Conservation (phyloP, 768 basidiomycete genomes). For the Trametes punicea region DNA sequence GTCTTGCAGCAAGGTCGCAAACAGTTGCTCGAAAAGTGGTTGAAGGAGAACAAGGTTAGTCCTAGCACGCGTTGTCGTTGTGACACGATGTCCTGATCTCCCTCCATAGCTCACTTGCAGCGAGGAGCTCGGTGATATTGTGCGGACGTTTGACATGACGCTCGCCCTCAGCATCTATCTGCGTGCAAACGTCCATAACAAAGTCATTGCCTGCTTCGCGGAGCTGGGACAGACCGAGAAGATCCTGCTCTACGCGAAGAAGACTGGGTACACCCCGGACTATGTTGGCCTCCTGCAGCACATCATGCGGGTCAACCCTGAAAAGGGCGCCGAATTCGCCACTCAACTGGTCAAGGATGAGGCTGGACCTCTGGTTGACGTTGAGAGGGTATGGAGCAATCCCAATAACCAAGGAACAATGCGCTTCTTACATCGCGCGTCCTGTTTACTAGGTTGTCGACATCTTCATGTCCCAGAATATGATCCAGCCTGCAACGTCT, state of each 20-base stretch:
- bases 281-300: conserved; percentile 92
- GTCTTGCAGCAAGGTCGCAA: conserved; percentile 96
- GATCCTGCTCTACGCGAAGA: conserved; percentile 96
- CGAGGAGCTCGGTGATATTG: conserved; percentile 97
- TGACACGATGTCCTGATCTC: not conserved
- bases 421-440: too few relatives aligned
- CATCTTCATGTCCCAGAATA: conserved; percentile 99
- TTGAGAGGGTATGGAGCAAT: conserved; percentile 81
- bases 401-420: too few relatives aligned
- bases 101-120: conserved; percentile 83
- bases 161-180: conserved; percentile 97
- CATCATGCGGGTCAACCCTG: conserved; percentile 92
- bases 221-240: conserved; percentile 99
- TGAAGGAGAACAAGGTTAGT: conserved; percentile 96
- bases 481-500: conserved; percentile 98
- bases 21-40: conserved; percentile 96
- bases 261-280: conserved; percentile 91
- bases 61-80: not conserved
- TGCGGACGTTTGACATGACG: conserved; percentile 92
- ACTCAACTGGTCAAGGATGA: conserved; percentile 92
- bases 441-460: conserved; percentile 72
- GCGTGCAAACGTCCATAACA: conserved; percentile 96
- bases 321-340: conserved; percentile 99
- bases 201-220: conserved; percentile 98
- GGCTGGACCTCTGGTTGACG: conserved; percentile 84